These are phyloP conservation scores for Saccharomyces pastorianus DNA, from an alignment of 1,139 yeast species.

Conservation along the genomic window DNA sequence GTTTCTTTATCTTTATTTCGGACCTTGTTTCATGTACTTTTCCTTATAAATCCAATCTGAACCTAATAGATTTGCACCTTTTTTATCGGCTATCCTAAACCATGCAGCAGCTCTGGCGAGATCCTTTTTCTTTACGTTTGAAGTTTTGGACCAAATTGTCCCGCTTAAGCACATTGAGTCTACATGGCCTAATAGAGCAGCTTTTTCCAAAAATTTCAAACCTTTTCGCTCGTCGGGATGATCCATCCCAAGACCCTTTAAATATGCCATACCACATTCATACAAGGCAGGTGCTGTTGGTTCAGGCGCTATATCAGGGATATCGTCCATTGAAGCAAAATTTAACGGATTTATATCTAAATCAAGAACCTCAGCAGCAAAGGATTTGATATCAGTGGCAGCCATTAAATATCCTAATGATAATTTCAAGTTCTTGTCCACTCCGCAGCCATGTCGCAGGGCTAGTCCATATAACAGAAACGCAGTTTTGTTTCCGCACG, in stretches of 20 bases:
- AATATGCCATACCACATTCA: slow-evolving; percentile 56
- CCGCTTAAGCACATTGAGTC: slow-evolving; percentile 71
- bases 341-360: slow-evolving; percentile 31
- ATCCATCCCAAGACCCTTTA: slow-evolving; percentile 53
- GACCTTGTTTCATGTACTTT: slow-evolving; percentile 38
- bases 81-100: slow-evolving; percentile 57
- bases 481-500: slow-evolving; percentile 52
- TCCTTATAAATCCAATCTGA: slow-evolving; percentile 74
- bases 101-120: slow-evolving; percentile 59
- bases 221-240: slow-evolving; percentile 50
- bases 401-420: slow-evolving; percentile 56
- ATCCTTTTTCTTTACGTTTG: slow-evolving; percentile 53
- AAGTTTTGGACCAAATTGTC: slow-evolving; percentile 54
- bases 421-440: slow-evolving; percentile 47
- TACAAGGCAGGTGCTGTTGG: slow-evolving; percentile 38
- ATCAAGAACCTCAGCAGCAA: slow-evolving; percentile 21
- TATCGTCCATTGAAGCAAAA: slow-evolving; percentile 16
- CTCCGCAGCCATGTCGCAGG: slow-evolving; percentile 63
- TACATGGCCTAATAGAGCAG: slow-evolving; percentile 61
- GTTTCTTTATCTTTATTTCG: neutral
- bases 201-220: slow-evolving; percentile 51
- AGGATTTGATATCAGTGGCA: slow-evolving; percentile 36
- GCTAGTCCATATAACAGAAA: slow-evolving; percentile 68
- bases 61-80: slow-evolving; percentile 59
- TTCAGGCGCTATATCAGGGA: slow-evolving; percentile 26